A percentile compares a stretch with the other conserved stretches of the same genome.
phyloP scores from a whole-genome alignment of 2,329 filamentous ascomycete species.

The Stachybotrys elegans region DNA sequence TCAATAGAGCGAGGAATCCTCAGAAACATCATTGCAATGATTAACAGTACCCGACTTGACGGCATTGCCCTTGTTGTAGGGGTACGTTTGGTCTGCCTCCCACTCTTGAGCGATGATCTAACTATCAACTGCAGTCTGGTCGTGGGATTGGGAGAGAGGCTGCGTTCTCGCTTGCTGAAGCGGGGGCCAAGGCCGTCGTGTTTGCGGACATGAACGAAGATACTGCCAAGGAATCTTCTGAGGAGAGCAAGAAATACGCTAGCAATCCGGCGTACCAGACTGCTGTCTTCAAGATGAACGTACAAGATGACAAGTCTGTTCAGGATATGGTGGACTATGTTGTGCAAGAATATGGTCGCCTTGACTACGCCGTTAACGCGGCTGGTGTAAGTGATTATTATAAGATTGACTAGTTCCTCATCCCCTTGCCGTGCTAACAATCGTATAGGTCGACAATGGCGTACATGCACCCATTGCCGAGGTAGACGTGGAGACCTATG shows the following conservation, averaged over 20 bases:
- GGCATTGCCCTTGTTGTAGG: no score
- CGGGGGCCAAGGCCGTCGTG: not conserved
- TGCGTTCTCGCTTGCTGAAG: not conserved
- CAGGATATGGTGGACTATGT: not conserved
- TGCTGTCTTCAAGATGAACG: not conserved
- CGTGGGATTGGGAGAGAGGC: not conserved
- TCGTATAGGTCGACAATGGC: no score
- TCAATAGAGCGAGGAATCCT: no score
- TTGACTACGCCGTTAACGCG: not conserved
- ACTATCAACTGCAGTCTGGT: no score
- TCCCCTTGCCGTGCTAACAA: no score
- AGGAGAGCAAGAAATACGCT: not conserved
- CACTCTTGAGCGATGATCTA: no score
- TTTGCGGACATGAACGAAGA: not conserved
- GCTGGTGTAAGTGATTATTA: not conserved
- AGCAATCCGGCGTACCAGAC: not conserved
- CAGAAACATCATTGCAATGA: no score
- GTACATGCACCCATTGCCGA: no score
- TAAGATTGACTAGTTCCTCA: not conserved
- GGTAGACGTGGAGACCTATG: no score
- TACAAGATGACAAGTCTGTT: not conserved
- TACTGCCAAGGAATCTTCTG: not conserved
- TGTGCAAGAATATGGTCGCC: not conserved
- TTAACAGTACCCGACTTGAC: no score
- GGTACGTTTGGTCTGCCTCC: no score